phyloP scores from a whole-genome alignment of 225 moss, liverwort and hornwort species.

The Marchantia polymorpha region DNA sequence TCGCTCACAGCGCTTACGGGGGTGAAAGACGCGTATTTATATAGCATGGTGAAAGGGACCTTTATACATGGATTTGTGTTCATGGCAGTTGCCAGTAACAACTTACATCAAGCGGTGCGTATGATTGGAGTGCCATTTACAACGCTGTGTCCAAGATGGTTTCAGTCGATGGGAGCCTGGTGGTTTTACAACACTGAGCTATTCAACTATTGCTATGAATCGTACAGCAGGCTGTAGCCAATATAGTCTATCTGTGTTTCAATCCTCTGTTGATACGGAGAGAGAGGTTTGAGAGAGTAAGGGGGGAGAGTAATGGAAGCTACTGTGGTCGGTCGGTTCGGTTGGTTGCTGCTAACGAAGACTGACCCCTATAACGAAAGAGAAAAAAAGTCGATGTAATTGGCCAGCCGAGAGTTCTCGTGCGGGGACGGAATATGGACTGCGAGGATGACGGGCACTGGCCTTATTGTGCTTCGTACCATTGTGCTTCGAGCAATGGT shows the following conservation, averaged over 20 bases:
- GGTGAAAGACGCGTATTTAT: conserved; percentile 35
- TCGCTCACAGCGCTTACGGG: background rate
- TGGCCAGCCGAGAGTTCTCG: conserved; percentile 35
- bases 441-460: conserved; percentile 20
- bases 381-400: conserved; percentile 14
- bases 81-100: conserved; percentile 31
- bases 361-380: conserved; percentile 2
- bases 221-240: conserved; percentile 37
- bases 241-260: conserved; percentile 31
- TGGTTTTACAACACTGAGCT: conserved; percentile 32
- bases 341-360: background rate
- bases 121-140: conserved; percentile 37
- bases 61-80: conserved; percentile 44
- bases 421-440: conserved; percentile 2
- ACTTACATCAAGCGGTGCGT: conserved; percentile 39
- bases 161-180: conserved; percentile 10
- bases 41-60: conserved; percentile 42
- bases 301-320: background rate
- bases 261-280: conserved; percentile 13
- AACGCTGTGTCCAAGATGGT: conserved; percentile 33
- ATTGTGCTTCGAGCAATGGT: conserved; percentile 31
- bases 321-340: background rate
- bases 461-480: conserved; percentile 37
- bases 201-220: conserved; percentile 26
- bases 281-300: conserved; percentile 9